Percentiles rank a stretch among this genome's conserved stretches.
These are phyloP conservation scores for Allomyces arbusculus DNA, from an alignment of 192 early-diverging fungal species.

Conservation along the genomic window DNA sequence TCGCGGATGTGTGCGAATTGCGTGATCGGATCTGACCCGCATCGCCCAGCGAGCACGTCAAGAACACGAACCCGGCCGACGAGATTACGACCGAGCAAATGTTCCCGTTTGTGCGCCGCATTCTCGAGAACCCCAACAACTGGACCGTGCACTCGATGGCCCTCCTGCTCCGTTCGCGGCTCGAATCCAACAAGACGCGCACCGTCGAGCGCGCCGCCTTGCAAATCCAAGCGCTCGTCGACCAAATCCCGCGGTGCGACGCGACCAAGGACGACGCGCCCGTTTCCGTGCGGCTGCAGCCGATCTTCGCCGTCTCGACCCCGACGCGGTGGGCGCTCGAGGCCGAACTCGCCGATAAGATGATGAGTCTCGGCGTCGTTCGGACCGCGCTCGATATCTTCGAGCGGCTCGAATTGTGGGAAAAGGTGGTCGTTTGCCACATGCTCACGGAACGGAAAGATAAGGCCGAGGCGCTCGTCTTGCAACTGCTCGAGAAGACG, in stretches of 20 bases:
- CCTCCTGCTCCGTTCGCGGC: conserved; percentile 67
- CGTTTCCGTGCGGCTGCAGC: conserved; percentile 51
- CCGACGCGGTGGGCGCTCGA: conserved; percentile 95
- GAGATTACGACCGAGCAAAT: conserved; percentile 92
- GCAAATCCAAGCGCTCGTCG: conserved; percentile 91
- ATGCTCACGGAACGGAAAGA: conserved; percentile 65
- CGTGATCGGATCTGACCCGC: too few species aligned
- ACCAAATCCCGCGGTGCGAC: conserved; percentile 48
- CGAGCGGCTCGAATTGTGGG: conserved; percentile 88
- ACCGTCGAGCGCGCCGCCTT: conserved; percentile 76
- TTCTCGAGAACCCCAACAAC: conserved; percentile 83
- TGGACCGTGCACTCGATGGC: conserved; percentile 98
- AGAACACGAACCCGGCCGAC: conserved; percentile 68
- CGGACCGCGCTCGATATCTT: conserved; percentile 87
- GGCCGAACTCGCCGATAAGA: conserved; percentile 67
- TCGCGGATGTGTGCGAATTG: too few species aligned
- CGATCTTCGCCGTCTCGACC: conserved; percentile 54
- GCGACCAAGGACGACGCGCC: conserved; percentile 38
- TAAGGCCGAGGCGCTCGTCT: conserved; percentile 66
- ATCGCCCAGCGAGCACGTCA: conserved; percentile 55
- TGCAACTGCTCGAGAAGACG: conserved; percentile 30
- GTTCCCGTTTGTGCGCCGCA: conserved; percentile 77
- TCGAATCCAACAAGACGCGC: conserved; percentile 64
- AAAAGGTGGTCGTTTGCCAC: conserved; percentile 73
- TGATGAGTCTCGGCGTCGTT: conserved; percentile 64